A percentile compares a stretch with the other conserved stretches of the same genome.
phyloP scores from a whole-genome alignment of 164 flowering plant species.

The Houttuynia cordata region DNA sequence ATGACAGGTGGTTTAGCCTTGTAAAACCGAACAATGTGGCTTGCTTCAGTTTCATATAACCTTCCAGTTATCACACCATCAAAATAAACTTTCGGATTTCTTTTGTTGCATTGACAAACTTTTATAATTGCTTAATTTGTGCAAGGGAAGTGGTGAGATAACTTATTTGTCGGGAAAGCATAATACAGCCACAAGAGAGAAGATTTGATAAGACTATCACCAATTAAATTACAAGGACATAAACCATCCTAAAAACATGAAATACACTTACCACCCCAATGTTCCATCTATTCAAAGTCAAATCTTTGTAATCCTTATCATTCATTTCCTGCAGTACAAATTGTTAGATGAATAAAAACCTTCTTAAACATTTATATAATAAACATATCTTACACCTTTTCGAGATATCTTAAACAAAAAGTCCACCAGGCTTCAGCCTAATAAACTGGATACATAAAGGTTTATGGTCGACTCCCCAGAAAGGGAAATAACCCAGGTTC shows the following conservation, averaged over 20 bases:
- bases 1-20: too few relatives aligned
- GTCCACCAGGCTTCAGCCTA: too few relatives aligned
- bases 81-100: neutral
- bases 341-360: neutral
- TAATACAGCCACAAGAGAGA: too few relatives aligned
- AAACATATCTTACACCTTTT: too few relatives aligned
- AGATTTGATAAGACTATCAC: neutral
- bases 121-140: neutral
- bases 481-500: too few relatives aligned
- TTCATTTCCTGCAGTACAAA: constrained; percentile 68
- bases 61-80: neutral
- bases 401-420: neutral
- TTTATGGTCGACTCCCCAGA: too few relatives aligned
- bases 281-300: constrained; percentile 65
- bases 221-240: neutral
- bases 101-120: neutral
- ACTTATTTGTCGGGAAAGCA: too few relatives aligned
- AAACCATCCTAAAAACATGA: too few relatives aligned
- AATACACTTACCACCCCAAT: constrained; percentile 72
- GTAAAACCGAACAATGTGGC: too few relatives aligned
- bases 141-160: neutral
- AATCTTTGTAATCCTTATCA: constrained; percentile 56
- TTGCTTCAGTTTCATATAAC: too few relatives aligned
- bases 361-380: neutral
- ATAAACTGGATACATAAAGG: too few relatives aligned